Percentiles rank a stretch among this genome's conserved stretches.
Evolutionary conservation across 805 yeast species (phyloP).

Genomic region (Starmerella khaoyaiensis): DNA sequence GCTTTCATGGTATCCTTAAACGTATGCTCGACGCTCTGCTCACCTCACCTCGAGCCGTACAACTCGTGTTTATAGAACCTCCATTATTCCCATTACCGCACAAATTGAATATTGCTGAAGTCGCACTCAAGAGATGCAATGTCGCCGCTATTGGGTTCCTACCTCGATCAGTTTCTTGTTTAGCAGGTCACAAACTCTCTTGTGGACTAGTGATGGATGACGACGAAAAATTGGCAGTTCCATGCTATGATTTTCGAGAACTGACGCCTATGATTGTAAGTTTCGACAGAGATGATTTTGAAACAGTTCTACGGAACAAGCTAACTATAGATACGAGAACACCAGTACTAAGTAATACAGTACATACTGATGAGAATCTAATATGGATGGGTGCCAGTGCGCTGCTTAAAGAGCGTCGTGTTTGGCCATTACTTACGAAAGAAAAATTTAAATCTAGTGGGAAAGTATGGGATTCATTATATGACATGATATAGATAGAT

Average conservation of each 20-base stretch:
- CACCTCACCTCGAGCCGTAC: slow-evolving; percentile 8
- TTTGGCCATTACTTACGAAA: slow-evolving; percentile 17
- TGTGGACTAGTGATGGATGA: slow-evolving; percentile 9
- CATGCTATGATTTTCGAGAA: slow-evolving; percentile 21
- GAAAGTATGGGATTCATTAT: slow-evolving; percentile 16
- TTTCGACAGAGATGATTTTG: slow-evolving; percentile 1
- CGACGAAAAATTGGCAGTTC: slow-evolving; percentile 14
- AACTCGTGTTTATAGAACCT: slow-evolving; percentile 20
- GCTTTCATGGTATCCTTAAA: slow-evolving; percentile 9
- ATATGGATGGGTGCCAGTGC: slow-evolving; percentile 15
- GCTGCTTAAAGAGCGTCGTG: slow-evolving; percentile 8
- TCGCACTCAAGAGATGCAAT: slow-evolving; percentile 13
- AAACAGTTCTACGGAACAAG: background rate
- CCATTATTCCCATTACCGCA: slow-evolving; percentile 14
- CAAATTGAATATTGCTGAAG: slow-evolving; percentile 15
- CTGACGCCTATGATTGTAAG: slow-evolving; percentile 14
- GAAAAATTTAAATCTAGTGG: slow-evolving; percentile 5
- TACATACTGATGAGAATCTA: background rate
- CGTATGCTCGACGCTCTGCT: slow-evolving; percentile 13
- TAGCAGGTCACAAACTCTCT: slow-evolving; percentile 7
- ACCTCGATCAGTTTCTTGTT: slow-evolving; percentile 19
- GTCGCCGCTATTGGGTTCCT: slow-evolving; percentile 18
- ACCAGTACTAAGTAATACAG: slow-evolving; percentile 1
- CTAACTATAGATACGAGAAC: slow-evolving; percentile 10
- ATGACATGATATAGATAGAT: slow-evolving; percentile 8